Base-by-base conservation (phyloP, 768 basidiomycete species). In the Phaffia australis region DNA sequence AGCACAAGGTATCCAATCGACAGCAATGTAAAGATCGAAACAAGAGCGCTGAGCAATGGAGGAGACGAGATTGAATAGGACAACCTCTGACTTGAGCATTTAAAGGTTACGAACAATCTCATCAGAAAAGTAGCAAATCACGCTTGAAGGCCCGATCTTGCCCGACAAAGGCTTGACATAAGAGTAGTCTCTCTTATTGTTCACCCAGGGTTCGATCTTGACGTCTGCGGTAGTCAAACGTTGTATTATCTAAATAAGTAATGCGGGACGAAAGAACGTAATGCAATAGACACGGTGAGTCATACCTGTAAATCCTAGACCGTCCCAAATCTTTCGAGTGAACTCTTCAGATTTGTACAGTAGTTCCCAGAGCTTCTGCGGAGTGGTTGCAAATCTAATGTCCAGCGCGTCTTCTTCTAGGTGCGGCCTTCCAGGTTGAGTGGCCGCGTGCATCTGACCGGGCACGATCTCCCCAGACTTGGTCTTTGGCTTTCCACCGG, bases 291-390 rank as follows among this genome's bases (percentile, higher is more conserved):
- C 9, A 27, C 9, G 23, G 4, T 14, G 29, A 19, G 32, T 64
- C 69, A 18, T 46, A 72, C 69, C 69, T 6, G 59, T 69, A 42
- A 71, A 71, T 11, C 64, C 69, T 62, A 68, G 56, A n/a, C 50
- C 46, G 16, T 72, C 52, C 71, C 71, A 72, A 21, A 72, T 60
- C 1, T 15, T 32, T 4, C 46, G 29, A 27, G 70, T 27, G 30
- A 72, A 72, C 32, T 64, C 60, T 21, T 70, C 67, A 52, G 70
- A 63, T 51, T 71, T 64, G 63, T 70, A 72, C 35, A 71, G 51
- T 18, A 72, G 57, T 46, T 71, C 63, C 63, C 69, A 72, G 32
- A 70, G 32, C 66, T 67, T 69, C 50, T 72, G 64, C n/a, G 71
- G 71, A 32, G 60, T 69, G 35, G 64, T 64, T 21, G 70, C 67